Evolutionary conservation across 257 asterid genomes (phyloP).

Genomic region (Jaltomata sinuosa): DNA sequence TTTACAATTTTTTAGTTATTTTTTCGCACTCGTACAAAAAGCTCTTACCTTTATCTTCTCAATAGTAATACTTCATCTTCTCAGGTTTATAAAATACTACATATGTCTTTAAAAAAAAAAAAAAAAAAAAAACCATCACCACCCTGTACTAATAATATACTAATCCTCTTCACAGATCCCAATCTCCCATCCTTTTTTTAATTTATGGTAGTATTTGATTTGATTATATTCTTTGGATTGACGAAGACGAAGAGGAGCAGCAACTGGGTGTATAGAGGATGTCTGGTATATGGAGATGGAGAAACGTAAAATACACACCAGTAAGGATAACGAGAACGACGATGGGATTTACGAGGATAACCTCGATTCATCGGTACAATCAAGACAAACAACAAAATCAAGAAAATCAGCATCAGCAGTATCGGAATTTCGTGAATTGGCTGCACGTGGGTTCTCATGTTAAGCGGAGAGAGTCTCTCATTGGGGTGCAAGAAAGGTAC

Average conservation of each 20-base stretch:
- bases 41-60: neutral
- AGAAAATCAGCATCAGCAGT: neutral
- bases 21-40: neutral
- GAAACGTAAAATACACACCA: conserved; percentile 21
- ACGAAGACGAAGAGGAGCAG: neutral
- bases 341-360: neutral
- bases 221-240: neutral
- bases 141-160: neutral
- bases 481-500: conserved; percentile 69
- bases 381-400: no score
- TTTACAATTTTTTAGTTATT: neutral
- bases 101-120: no score
- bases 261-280: conserved; percentile 5
- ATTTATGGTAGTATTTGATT: neutral
- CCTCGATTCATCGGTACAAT: neutral
- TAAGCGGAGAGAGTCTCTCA: conserved; percentile 45
- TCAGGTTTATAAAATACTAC: no score
- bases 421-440: conserved; percentile 31
- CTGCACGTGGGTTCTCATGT: conserved; percentile 34
- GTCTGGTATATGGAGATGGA: conserved; percentile 64
- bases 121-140: no score
- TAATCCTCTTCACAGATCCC: neutral
- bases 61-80: no score
- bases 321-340: neutral
- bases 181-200: neutral